Evolutionary conservation across 2,329 filamentous ascomycete genomes (phyloP), one percentile per base, ranked within the genome.

Genomic region (Lachnellula willkommii): DNA sequence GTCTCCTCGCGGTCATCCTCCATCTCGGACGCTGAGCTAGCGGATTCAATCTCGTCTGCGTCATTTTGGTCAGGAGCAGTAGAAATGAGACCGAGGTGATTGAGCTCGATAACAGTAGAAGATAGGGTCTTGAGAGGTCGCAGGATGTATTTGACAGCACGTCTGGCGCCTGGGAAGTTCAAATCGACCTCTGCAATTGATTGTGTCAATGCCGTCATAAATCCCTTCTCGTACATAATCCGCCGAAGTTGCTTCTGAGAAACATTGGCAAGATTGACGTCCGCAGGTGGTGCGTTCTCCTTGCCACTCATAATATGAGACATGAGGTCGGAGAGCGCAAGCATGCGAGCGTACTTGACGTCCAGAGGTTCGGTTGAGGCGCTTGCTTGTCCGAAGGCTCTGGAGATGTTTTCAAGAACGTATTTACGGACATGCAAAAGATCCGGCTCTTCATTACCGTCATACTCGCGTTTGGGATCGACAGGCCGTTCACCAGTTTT

Each of bases 221-320:
- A 96, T 54, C 95, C 91, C 75, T 97, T 99, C 74, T 99, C 94
- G 66, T 95, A 97, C 94, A 99, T 99, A 58, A 96, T 84, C 63
- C 91, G 90, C 36, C 90, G 87, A 63, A 99, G 81, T 68, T 96
- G 91, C 65, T 88, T 85, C 60, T 92, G 88, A 7, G 91, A 92
- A 45, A 78, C 76, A 24, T 71, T 64, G 42, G 57, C 65, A 62
- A 58, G 71, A 67, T 52, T 70, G 60, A 48, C 70, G 58, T 70
- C 76, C 5, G 60, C 45, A 28, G 24, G 22, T 22, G 24, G 12
- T n/a, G 61, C 77, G 65, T 82, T 88, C 14, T 90, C 83, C 69
- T 88, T 88, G 46, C 90, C 89, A 55, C 87, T 89, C 61, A 96
- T 84, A 82, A 99, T 94, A 57, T 90, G 85, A 63, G 91, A 87